These are phyloP conservation scores for Fraxinus pennsylvanica DNA, from an alignment of 257 asterid genomes.

Conservation along the genomic window DNA sequence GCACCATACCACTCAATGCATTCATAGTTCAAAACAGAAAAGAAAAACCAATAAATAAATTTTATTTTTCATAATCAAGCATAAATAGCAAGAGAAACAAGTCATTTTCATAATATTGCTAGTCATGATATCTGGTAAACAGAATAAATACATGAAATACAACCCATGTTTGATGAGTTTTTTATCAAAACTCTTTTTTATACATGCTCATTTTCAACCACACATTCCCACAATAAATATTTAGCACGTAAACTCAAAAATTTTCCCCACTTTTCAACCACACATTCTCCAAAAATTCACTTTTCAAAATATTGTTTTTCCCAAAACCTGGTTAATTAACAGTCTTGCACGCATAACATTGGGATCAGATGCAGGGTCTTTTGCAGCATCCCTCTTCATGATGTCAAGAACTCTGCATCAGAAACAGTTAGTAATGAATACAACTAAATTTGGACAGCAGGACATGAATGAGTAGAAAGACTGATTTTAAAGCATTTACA, in stretches of 20 bases:
- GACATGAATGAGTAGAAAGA: constrained; percentile 1
- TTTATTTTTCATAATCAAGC: background rate
- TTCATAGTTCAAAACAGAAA: background rate
- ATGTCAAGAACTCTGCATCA: constrained; percentile 80
- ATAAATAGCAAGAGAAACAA: background rate
- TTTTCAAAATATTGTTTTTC: too few relatives aligned
- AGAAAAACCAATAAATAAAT: constrained; percentile 2
- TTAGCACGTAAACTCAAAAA: too few relatives aligned
- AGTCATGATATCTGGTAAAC: background rate
- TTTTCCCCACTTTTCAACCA: too few relatives aligned
- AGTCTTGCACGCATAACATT: constrained; percentile 66
- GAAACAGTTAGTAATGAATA: constrained; percentile 15
- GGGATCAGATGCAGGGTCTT: constrained; percentile 72
- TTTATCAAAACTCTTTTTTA: too few relatives aligned
- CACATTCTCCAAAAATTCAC: too few relatives aligned
- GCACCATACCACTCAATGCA: background rate
- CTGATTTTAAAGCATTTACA: background rate
- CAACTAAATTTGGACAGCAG: constrained; percentile 11
- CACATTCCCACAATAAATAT: too few relatives aligned
- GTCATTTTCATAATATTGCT: constrained; percentile 1
- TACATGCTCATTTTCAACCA: too few relatives aligned
- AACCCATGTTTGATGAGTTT: background rate
- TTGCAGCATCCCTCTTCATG: constrained; percentile 77
- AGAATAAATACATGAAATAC: constrained; percentile 12
- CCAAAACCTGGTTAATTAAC: constrained; percentile 70